These are phyloP conservation scores for Taphrina communis DNA, from an alignment of 1,139 yeast species.

Conservation along the genomic window DNA sequence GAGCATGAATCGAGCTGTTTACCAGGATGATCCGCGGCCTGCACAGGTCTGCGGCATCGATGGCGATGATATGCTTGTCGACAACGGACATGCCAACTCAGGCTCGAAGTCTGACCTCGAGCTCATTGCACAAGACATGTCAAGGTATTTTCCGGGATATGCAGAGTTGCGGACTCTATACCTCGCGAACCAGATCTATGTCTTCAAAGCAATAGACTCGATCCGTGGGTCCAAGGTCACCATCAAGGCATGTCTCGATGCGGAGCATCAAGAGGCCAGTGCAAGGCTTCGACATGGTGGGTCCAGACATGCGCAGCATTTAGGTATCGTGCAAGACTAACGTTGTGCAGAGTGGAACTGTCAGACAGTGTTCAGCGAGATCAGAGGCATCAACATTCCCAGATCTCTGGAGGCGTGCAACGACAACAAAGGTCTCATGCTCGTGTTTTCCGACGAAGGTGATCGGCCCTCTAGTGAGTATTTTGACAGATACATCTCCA, in stretches of 20 bases:
- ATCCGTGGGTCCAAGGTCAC: conserved; percentile 17
- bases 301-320: background rate
- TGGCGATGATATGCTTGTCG: conserved; percentile 3
- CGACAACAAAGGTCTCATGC: conserved; percentile 31
- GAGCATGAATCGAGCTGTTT: background rate
- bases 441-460: conserved; percentile 29
- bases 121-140: background rate
- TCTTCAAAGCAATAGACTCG: conserved; percentile 3
- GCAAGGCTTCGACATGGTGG: conserved; percentile 30
- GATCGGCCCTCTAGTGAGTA: conserved; percentile 14
- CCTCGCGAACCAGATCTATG: conserved; percentile 21
- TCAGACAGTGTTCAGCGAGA: conserved; percentile 15
- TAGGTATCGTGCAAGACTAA: background rate
- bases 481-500: conserved; percentile 12
- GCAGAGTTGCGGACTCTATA: conserved; percentile 6
- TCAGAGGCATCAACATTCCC: conserved; percentile 22
- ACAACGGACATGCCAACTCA: background rate
- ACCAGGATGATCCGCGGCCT: background rate
- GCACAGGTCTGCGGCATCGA: conserved; percentile 3
- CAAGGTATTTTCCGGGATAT: conserved; percentile 21
- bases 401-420: conserved; percentile 30
- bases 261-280: conserved; percentile 19
- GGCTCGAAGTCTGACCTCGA: background rate
- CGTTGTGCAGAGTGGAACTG: conserved; percentile 28
- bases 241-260: conserved; percentile 17